These are phyloP conservation scores for Pythium chondricola DNA, from an alignment of 352 stramenopile species.

Conservation along the genomic window DNA sequence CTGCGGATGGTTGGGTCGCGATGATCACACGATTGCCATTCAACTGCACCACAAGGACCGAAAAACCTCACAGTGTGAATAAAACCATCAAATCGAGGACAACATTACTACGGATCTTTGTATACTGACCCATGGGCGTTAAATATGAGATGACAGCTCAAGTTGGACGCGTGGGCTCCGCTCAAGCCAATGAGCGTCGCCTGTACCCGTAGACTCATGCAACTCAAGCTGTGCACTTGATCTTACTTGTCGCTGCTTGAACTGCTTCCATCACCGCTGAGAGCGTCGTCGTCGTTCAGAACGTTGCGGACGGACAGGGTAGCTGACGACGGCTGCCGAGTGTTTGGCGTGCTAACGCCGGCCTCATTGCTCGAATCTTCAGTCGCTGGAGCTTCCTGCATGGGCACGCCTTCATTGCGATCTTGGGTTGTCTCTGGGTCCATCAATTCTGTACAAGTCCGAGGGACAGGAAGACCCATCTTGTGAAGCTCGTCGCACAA, in stretches of 20 bases:
- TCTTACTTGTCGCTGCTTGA: no score
- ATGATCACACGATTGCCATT: conserved; percentile 18
- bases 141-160: no score
- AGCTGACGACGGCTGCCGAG: neutral
- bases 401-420: neutral
- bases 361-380: neutral
- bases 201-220: no score
- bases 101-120: conserved; percentile 4
- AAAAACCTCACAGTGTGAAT: conserved; percentile 3
- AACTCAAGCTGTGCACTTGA: no score
- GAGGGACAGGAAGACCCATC: conserved; percentile 20
- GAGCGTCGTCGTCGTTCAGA: conserved; percentile 8
- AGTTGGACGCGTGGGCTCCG: no score
- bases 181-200: no score
- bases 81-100: conserved; percentile 3
- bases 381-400: no score
- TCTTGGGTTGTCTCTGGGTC: neutral
- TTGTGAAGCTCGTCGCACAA: conserved; percentile 24
- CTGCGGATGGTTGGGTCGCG: neutral
- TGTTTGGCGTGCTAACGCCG: neutral
- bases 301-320: conserved; percentile 9
- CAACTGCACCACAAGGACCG: conserved; percentile 10
- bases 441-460: conserved; percentile 27
- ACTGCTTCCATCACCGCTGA: no score
- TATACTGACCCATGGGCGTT: no score